Evolutionary conservation across 306 rosid species (phyloP).

Genomic region (Leucaena leucocephala): DNA sequence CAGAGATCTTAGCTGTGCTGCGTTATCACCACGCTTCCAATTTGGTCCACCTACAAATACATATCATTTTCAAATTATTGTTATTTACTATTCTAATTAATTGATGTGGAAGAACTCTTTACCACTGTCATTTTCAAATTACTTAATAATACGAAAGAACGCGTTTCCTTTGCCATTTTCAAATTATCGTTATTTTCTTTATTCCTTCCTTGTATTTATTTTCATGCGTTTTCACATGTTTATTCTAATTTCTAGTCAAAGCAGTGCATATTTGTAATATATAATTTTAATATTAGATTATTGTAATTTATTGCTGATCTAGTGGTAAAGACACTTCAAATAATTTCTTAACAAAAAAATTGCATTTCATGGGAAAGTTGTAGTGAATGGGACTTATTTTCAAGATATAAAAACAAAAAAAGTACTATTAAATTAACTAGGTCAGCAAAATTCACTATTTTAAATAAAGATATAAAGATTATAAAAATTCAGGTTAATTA

Average conservation of each 20-base stretch:
- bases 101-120: background rate
- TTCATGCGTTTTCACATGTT: too few relatives aligned
- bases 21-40: slow-evolving; percentile 3
- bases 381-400: too few relatives aligned
- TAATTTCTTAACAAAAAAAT: too few relatives aligned
- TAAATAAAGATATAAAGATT: too few relatives aligned
- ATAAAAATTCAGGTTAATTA: too few relatives aligned
- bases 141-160: background rate
- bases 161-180: background rate
- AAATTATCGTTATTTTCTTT: background rate
- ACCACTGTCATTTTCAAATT: background rate
- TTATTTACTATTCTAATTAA: background rate
- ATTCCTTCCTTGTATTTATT: too few relatives aligned
- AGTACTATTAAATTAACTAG: too few relatives aligned
- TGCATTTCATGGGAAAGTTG: too few relatives aligned
- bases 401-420: too few relatives aligned
- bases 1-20: background rate
- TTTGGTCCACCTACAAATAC: background rate
- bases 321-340: background rate
- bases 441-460: too few relatives aligned
- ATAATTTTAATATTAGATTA: background rate
- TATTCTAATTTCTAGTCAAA: background rate
- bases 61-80: background rate
- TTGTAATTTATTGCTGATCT: background rate
- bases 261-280: background rate